Evolutionary conservation across 2,329 filamentous ascomycete genomes (phyloP).

Genomic region (Xylaria hypoxylon): DNA sequence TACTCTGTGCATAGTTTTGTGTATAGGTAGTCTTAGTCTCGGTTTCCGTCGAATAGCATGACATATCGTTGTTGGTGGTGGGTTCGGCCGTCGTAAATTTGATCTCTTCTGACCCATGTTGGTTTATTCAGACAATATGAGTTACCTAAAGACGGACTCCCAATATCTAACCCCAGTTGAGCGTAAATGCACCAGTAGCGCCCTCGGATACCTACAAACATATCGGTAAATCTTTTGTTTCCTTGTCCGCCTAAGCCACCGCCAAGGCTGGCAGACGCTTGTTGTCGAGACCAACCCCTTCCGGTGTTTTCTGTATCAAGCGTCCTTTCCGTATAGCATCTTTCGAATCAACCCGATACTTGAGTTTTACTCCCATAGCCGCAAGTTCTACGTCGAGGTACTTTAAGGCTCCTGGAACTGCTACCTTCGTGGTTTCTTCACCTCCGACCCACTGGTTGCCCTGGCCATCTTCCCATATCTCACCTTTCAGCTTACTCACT

Average conservation of each 20-base stretch:
- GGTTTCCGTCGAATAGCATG: neutral
- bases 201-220: neutral
- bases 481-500: constrained; percentile 69
- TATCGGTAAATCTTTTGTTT: constrained; percentile 4
- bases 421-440: constrained; percentile 89
- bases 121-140: constrained; percentile 16
- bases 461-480: constrained; percentile 93
- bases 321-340: constrained; percentile 71
- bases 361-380: constrained; percentile 95
- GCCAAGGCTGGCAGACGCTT: constrained; percentile 43
- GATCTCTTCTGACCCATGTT: constrained; percentile 6
- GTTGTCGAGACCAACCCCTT: constrained; percentile 49
- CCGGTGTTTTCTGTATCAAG: constrained; percentile 55
- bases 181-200: constrained; percentile 31
- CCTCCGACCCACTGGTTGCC: constrained; percentile 88
- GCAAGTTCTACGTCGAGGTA: constrained; percentile 95
- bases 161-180: constrained; percentile 35
- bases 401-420: constrained; percentile 90
- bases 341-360: constrained; percentile 76
- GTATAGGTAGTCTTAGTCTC: constrained; percentile 8
- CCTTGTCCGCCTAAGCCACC: constrained; percentile 40
- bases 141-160: constrained; percentile 18
- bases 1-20: constrained; percentile 6
- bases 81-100: constrained; percentile 4
- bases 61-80: neutral